A percentile compares a stretch with the other conserved stretches of the same genome.
These are phyloP conservation scores for Ganoderma meredithae DNA, from an alignment of 1,284 basidiomycete genomes.

Conservation along the genomic window DNA sequence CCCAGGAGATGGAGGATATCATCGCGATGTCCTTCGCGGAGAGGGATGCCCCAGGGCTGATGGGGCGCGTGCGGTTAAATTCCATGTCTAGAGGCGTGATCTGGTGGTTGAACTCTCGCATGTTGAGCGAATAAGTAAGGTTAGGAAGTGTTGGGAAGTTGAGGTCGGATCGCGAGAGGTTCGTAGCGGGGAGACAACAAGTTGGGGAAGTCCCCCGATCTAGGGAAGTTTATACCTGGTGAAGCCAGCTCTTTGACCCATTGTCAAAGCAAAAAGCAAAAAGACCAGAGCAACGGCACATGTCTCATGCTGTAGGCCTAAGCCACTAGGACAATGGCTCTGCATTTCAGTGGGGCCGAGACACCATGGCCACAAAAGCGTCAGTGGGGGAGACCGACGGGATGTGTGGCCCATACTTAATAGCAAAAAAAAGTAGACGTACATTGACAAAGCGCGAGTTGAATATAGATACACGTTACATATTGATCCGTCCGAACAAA, in stretches of 20 bases:
- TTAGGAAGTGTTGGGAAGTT: slow-evolving; percentile 5
- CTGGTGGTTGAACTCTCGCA: slow-evolving; percentile 17
- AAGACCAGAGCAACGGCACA: slow-evolving; percentile 20
- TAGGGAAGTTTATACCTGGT: slow-evolving; percentile 22
- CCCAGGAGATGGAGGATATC: slow-evolving; percentile 28
- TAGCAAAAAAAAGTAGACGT: slow-evolving; percentile 20
- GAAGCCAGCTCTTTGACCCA: slow-evolving; percentile 18
- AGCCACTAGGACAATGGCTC: slow-evolving; percentile 6
- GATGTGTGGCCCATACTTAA: slow-evolving; percentile 1
- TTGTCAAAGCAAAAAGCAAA: slow-evolving; percentile 21
- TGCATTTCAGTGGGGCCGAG: slow-evolving; percentile 1
- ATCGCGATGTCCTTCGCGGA: slow-evolving; percentile 29
- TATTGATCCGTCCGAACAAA: slow-evolving; percentile 24
- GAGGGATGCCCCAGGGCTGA: slow-evolving; percentile 28
- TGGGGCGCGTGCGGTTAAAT: slow-evolving; percentile 18
- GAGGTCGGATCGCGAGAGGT: slow-evolving; percentile 2
- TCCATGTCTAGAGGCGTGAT: slow-evolving; percentile 25
- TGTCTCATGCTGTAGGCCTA: slow-evolving; percentile 18
- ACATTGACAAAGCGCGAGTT: slow-evolving; percentile 24
- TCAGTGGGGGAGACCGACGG: slow-evolving; percentile 5
- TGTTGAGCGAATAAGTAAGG: slow-evolving; percentile 13
- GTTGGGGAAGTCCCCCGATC: slow-evolving; percentile 7
- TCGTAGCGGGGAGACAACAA: slow-evolving; percentile 14
- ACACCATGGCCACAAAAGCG: slow-evolving; percentile 11
- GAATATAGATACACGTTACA: slow-evolving; percentile 34